Base-by-base conservation (phyloP, 225 moss, liverwort and hornwort genomes). In the Polytrichum commune region DNA sequence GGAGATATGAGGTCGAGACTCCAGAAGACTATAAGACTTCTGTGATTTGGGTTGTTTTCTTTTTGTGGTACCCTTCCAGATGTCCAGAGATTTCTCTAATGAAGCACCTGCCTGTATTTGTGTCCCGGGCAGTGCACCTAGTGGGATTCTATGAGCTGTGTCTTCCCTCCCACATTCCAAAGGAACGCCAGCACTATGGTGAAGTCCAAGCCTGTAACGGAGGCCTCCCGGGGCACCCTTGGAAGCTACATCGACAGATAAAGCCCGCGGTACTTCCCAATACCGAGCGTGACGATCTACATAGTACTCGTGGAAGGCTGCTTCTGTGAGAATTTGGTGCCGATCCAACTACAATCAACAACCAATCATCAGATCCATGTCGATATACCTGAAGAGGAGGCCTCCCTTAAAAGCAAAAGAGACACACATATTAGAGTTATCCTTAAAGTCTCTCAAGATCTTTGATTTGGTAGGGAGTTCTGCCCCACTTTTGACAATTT, bases 221-320 rank as follows among this genome's bases (percentile, higher is more conserved):
- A 93, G 84, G 30, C 93, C 93, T 35, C 80, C 75, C 24, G 57
- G 74, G 56, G 77, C 77, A 68, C 89, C 84, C 69, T 85, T 82
- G 24, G 90, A 88, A 67, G 84, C 81, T 54, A 92, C 62, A 77
- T 95, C 95, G 24, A 89, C 53, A 53, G 95, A 90, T 46, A 84
- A 79, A 22, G 89, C 87, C 70, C 84, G 87, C 9, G 93, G 93
- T 4, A 93, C 87, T 67, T 93, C 93, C 93, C 93, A 93, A 71
- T 86, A 92, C 66, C 88, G 81, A 23, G 92, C 85, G 68, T 95
- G 89, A 63, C 84, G 87, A 66, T 95, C 95, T 60, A 92, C 81
- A 54, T 83, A 90, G 74, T 80, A 81, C 56, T 87, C 90, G 29
- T 84, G 82, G 58, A 77, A 80, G n/a, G 95, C 85, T 65, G 85